phyloP scores from a whole-genome alignment of 2,329 filamentous ascomycete species.

The Curvularia sp. region DNA sequence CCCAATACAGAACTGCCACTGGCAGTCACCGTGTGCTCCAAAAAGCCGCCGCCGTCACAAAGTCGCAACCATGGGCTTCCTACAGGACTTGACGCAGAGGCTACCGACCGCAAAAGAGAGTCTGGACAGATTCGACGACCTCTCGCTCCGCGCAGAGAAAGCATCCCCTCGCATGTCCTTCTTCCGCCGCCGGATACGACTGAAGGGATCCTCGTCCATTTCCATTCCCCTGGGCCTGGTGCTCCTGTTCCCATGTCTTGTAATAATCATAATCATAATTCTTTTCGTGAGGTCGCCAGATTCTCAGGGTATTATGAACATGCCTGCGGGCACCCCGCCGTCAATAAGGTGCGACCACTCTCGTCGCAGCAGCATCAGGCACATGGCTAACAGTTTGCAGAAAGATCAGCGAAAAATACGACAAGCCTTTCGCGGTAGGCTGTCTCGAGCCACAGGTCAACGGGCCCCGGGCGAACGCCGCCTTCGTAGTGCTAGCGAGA shows the following conservation, averaged over 20 bases:
- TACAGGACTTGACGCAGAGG: conserved; percentile 53
- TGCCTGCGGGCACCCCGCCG: conserved; percentile 87
- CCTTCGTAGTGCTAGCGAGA: conserved; percentile 91
- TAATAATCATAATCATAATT: conserved; percentile 88
- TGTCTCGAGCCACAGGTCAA: conserved; percentile 80
- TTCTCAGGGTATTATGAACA: conserved; percentile 80
- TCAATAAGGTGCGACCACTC: conserved; percentile 75
- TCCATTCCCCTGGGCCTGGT: conserved; percentile 93
- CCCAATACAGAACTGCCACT: conserved; percentile 23
- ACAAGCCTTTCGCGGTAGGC: conserved; percentile 93
- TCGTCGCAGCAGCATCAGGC: neutral
- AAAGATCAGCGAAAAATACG: conserved; percentile 95
- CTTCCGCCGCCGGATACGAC: conserved; percentile 82
- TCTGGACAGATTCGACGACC: conserved; percentile 54
- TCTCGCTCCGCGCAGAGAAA: conserved; percentile 54
- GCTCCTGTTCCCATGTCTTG: conserved; percentile 88
- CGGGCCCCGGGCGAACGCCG: conserved; percentile 85
- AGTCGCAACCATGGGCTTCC: conserved; percentile 23
- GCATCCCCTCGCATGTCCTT: conserved; percentile 71
- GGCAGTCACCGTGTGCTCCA: conserved; percentile 19
- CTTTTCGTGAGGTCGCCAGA: conserved; percentile 89
- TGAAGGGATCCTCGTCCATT: conserved; percentile 90
- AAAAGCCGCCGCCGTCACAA: conserved; percentile 19
- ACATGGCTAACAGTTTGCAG: conserved; percentile 57
- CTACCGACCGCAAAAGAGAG: conserved; percentile 53